Evolutionary conservation across 176 grass and related monocot species (phyloP), one percentile per base, ranked within the genome.

Genomic region (Calamus simplicifolius): DNA sequence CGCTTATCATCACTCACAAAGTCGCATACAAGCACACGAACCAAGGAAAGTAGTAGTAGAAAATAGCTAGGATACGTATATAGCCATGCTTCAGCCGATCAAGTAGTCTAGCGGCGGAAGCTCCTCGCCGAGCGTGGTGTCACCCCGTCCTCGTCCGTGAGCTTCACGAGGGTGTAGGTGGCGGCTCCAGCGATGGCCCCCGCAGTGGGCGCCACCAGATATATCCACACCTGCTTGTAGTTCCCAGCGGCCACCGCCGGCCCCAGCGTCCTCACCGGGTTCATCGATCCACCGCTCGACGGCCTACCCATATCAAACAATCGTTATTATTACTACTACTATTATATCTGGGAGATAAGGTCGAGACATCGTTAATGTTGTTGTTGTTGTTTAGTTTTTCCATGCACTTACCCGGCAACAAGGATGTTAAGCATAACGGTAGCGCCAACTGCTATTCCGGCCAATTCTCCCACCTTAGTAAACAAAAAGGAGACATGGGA

Each of bases 191-290:
- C 52, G 53, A 88, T 3, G 19, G 92, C 92, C 6, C 92, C 92
- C 1, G 82, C 74, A 21, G 92, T 97, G 18, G 92, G 92, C 26
- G 92, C 92, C 13, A 84, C 48, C 50, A 97, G 80, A 82, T 97
- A 97, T 73, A 97, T 88, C 92, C 92, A 97, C 48, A 97, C 80
- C 74, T 85, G 87, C 57, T 58, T 54, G 83, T 91, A 97, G 82
- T 97, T 91, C 54, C 92, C 92, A 3, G 87, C 78, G 0, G 92
- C 92, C 61, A 97, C 83, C 5, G 92, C 92, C 14, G 92, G 92
- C 1, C 92, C 92, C 50, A 97, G 75, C 25, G 92, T 97, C 59
- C 92, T 82, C 68, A 97, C 92, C 15, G 92, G 92, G 63, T 97
- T 97, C 92, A 97, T 97, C 19, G 92, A 97, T 55, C 87, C 87